Conservation (phyloP, 345 rosid genomes). For the Nephelium lappaceum region DNA sequence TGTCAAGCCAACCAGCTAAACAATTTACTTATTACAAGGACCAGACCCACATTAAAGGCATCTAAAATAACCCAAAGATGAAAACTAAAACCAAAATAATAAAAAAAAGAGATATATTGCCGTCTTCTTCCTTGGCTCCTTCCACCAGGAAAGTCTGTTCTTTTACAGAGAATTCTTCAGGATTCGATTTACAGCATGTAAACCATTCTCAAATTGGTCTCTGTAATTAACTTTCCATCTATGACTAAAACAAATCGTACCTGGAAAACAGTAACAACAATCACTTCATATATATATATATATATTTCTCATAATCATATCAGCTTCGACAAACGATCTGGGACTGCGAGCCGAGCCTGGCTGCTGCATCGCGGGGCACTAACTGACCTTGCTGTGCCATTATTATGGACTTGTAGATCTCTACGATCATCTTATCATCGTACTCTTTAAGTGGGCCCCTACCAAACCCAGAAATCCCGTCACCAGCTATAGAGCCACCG, state of each 20-base stretch:
- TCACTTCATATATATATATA: not conserved
- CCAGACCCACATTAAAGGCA: not conserved
- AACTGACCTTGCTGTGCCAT: slow-evolving; percentile 50
- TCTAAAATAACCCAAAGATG: not conserved
- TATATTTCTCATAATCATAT: not conserved
- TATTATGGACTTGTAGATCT: slow-evolving; percentile 71
- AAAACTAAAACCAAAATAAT: not conserved
- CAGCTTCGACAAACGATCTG: slow-evolving; percentile 22
- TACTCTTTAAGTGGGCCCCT: slow-evolving; percentile 46
- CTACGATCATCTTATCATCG: slow-evolving; percentile 57
- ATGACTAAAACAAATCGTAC: not conserved
- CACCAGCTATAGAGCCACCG: slow-evolving; percentile 25
- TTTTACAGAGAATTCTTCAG: not conserved
- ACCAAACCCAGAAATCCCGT: slow-evolving; percentile 29
- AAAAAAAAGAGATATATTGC: not conserved
- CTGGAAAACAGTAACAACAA: not conserved
- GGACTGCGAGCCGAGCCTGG: slow-evolving; percentile 30
- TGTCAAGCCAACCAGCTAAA: not conserved
- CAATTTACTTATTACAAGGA: slow-evolving; percentile 6
- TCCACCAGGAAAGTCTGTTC: not conserved
- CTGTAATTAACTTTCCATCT: not conserved
- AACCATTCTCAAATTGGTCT: not conserved
- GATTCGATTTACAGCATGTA: not conserved
- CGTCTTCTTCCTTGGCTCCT: not conserved
- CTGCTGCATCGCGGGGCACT: slow-evolving; percentile 38